Base-by-base conservation (phyloP, 306 rosid species). In the Psophocarpus tetragonolobus region DNA sequence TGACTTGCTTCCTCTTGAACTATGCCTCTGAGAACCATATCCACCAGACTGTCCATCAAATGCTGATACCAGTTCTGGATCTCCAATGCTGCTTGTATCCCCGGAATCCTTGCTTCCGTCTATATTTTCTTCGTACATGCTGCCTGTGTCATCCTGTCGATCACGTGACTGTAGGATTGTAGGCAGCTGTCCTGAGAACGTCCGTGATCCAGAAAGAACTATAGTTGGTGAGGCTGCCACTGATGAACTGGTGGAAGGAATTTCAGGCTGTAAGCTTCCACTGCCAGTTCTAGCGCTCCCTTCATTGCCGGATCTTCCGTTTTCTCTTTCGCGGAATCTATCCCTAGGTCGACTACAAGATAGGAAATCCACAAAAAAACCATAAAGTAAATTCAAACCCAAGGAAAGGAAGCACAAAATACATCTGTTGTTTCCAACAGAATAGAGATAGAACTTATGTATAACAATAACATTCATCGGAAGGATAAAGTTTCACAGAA, bases 101-200 rank as follows among this genome's bases (percentile, higher is more conserved):
- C 98, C 98, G 0, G 98, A 90, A 72, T 93, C 98, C 81, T 66
- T 90, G 88, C 98, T 93, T 85, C 98, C 98, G 57, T 91, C 98
- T 8, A 87, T 5, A 65, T 91, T 94, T 82, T 94, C 98, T 75
- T 94, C 98, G 6, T 88, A 84, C 27, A 91, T 24, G 79, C 98
- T 91, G 53, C 90, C 86, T 12, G 87, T 81, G 75, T 94, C 97
- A 38, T 91, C 97, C 53, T 77, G 85, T 41, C 97, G 90, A 41
- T 94, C 97, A 15, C 97, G 98, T 12, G 96, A 88, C 66, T 90
- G 98, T 80, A 94, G 82, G 78, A 93, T 93, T 18, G 96, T 88
- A 44, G 98, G 97, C 48, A 62, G 82, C 80, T 90, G 98, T 81
- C 97, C 90, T 0, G 97, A 83, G 80, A 88, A 90, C 32, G 86